phyloP scores from a whole-genome alignment of 306 rosid species.

The Prunus kanzakura region DNA sequence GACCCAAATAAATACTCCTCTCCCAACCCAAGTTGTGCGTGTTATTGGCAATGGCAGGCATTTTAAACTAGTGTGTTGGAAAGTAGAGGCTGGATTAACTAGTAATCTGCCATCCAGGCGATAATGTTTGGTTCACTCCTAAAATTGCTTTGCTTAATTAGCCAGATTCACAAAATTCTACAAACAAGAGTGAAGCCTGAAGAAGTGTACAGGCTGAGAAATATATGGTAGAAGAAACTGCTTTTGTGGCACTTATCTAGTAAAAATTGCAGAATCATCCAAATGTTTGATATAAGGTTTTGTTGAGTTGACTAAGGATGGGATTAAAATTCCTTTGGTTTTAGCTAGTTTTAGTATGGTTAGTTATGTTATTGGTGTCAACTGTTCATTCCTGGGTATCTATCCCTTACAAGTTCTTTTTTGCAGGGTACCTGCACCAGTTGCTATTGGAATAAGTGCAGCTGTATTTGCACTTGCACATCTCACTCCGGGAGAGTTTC shows the following conservation, averaged over 20 bases:
- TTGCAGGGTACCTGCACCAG: conserved; percentile 90
- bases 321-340: background rate
- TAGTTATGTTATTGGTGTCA: background rate
- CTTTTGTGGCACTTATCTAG: background rate
- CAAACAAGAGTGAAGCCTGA: background rate
- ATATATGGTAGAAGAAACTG: background rate
- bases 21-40: too few species aligned
- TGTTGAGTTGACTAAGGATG: background rate
- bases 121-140: background rate
- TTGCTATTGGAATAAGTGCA: conserved; percentile 74
- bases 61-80: background rate
- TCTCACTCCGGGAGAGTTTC: conserved; percentile 97
- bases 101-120: background rate
- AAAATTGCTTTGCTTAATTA: background rate
- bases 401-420: background rate
- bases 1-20: too few species aligned
- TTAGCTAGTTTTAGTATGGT: background rate
- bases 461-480: conserved; percentile 91
- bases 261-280: background rate
- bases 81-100: background rate
- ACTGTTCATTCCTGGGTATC: background rate
- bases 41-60: too few species aligned
- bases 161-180: background rate
- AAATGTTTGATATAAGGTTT: background rate
- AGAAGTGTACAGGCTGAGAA: background rate